Evolutionary conservation across 1,139 yeast species (phyloP).

Genomic region (Lodderomyces margitis): DNA sequence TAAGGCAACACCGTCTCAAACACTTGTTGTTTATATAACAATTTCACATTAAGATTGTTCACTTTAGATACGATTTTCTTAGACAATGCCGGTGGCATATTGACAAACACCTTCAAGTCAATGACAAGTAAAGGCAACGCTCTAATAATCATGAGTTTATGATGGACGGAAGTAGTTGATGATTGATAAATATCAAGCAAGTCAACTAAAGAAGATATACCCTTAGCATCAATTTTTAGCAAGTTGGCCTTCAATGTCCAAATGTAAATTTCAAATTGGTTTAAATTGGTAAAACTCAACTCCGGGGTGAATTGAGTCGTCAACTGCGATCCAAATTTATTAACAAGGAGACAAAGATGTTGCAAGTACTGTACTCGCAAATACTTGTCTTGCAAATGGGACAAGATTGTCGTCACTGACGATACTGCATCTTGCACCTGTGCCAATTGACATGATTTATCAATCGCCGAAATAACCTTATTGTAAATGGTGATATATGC

Average conservation of each 20-base stretch:
- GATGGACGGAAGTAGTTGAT: constrained; percentile 20
- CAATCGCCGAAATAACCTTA: constrained; percentile 52
- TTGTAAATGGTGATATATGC: constrained; percentile 47
- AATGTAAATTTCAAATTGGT: constrained; percentile 49
- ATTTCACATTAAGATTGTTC: constrained; percentile 56
- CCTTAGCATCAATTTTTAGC: constrained; percentile 52
- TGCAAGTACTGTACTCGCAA: constrained; percentile 59
- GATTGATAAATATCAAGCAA: constrained; percentile 41
- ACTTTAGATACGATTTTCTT: constrained; percentile 45
- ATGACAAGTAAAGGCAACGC: constrained; percentile 63
- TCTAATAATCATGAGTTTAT: constrained; percentile 35
- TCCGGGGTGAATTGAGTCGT: not conserved
- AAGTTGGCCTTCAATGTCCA: constrained; percentile 77
- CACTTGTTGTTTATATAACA: constrained; percentile 75
- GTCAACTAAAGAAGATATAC: constrained; percentile 37
- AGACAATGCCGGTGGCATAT: constrained; percentile 17
- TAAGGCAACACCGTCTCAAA: constrained; percentile 57
- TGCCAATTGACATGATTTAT: constrained; percentile 24
- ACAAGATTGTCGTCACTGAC: constrained; percentile 16
- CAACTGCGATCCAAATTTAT: constrained; percentile 31
- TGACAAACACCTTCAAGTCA: constrained; percentile 60
- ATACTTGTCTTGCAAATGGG: constrained; percentile 19
- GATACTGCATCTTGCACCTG: constrained; percentile 20
- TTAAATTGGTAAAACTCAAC: constrained; percentile 3
- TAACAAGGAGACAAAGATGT: constrained; percentile 54